Evolutionary conservation across 1,139 yeast species (phyloP), one percentile per base, ranked within the genome.

Genomic region (Blastobotrys buckinghamii): DNA sequence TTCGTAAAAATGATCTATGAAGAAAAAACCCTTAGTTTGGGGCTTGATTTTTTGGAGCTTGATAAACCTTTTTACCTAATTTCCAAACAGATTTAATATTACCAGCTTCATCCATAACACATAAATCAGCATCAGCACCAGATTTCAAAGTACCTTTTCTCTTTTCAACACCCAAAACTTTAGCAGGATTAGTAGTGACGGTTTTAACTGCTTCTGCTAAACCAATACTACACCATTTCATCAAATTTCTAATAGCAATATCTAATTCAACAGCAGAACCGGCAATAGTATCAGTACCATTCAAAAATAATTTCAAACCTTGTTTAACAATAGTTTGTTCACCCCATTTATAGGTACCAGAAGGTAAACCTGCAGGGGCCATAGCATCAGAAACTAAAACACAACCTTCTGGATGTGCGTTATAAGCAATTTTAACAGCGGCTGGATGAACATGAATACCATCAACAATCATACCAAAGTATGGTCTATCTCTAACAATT

Each of bases 391-490:
- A 79, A 20, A 78, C 82, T 55, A 80, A 68, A 41, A 78, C 74
- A 59, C 81, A 76, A 55, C 77, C 78, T 20, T 73, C 76, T 6
- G 82, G 81, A 56, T 73, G 73, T 8, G 82, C 69, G 45, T 71
- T 69, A 63, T 77, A 79, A 1, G 83, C 83, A 51, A 78, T 60
- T 32, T 72, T 68, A 27, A 76, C 77, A 70, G 77, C 76, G 17
- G 81, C 67, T 2, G 83, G 82, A 56, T 78, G 81, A 26, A 80
- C 81, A 57, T 80, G 85, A 45, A 79, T 75, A 6, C 83, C 83
- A 62, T 80, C 85, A 50, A 79, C 77, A 51, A 80, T 78, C 42
- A 80, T 62, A 8, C 85, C 85, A 55, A 71, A 80, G 56, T 68
- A 77, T 35, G 84, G 84, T 32, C 69, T 53, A 20, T 47, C 44